These are phyloP conservation scores for Castanea crenata DNA, from an alignment of 306 rosid genomes.

Conservation along the genomic window DNA sequence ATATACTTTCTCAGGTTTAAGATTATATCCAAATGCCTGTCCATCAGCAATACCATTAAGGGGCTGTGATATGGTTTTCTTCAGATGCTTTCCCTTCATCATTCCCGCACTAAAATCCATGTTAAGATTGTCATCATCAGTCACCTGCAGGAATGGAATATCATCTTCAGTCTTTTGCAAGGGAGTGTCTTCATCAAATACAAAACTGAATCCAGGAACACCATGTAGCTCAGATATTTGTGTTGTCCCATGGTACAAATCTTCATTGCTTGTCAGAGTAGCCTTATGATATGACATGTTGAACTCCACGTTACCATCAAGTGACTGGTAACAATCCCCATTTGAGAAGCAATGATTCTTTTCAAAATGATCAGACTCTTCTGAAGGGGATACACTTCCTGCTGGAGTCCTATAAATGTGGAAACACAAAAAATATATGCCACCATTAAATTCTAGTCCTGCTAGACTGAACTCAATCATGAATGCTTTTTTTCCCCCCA, in stretches of 20 bases:
- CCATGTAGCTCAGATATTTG: constrained; percentile 38
- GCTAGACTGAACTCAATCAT: constrained; percentile 5
- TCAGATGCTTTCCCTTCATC: constrained; percentile 43
- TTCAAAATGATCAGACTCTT: constrained; percentile 56
- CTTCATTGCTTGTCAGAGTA: constrained; percentile 30
- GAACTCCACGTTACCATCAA: constrained; percentile 59
- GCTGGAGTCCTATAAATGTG: constrained; percentile 66
- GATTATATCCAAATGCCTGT: constrained; percentile 37
- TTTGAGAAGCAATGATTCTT: constrained; percentile 43
- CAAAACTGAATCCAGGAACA: constrained; percentile 48
- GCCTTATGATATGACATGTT: constrained; percentile 58
- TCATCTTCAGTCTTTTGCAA: constrained; percentile 30
- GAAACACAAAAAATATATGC: constrained; percentile 24
- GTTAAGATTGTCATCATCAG: constrained; percentile 54
- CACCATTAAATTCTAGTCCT: constrained; percentile 29
- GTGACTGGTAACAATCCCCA: constrained; percentile 46
- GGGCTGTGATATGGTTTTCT: constrained; percentile 34
- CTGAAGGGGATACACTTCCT: constrained; percentile 64
- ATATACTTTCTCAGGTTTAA: constrained; percentile 35
- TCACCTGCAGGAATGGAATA: constrained; percentile 44
- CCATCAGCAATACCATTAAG: constrained; percentile 31
- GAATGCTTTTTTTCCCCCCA: too few relatives aligned
- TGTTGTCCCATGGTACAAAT: constrained; percentile 36
- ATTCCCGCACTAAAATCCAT: constrained; percentile 41
- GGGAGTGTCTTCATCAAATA: constrained; percentile 48